A percentile compares a stretch with the other conserved stretches of the same genome.
Evolutionary conservation across 371 early-diverging fungal genomes (phyloP).

Genomic region (Dichotomocladium elegans): DNA sequence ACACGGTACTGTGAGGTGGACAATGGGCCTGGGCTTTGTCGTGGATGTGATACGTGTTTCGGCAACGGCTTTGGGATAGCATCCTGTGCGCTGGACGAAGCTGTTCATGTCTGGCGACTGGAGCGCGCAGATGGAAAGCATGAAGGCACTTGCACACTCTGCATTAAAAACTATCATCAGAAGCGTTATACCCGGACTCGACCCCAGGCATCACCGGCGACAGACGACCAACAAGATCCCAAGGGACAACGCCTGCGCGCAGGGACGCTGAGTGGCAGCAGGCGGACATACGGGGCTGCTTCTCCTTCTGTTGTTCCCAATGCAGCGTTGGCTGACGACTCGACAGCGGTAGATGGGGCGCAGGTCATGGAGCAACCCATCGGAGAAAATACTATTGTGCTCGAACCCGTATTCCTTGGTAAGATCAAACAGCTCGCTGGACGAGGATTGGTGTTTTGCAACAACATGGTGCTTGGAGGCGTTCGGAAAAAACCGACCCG

Average conservation of each 20-base stretch:
- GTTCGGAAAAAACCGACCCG: constrained; percentile 26
- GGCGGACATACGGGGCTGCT: neutral
- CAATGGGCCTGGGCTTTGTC: constrained; percentile 19
- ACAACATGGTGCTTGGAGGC: constrained; percentile 35
- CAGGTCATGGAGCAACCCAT: constrained; percentile 31
- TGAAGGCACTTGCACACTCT: constrained; percentile 17
- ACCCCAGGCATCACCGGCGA: neutral
- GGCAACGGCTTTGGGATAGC: constrained; percentile 36
- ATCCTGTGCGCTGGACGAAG: constrained; percentile 25
- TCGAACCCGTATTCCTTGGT: constrained; percentile 26
- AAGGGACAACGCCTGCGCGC: neutral
- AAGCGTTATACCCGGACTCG: constrained; percentile 9
- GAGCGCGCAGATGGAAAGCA: constrained; percentile 18
- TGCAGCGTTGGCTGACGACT: neutral
- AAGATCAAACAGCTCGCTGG: constrained; percentile 24
- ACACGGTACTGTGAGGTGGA: constrained; percentile 28
- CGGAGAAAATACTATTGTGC: constrained; percentile 10
- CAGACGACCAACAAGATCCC: neutral
- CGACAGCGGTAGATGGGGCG: neutral
- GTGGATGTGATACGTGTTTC: constrained; percentile 28
- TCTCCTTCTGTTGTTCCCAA: neutral
- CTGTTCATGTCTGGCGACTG: constrained; percentile 35
- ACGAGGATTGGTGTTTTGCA: constrained; percentile 27
- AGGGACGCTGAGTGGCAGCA: neutral
- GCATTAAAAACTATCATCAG: constrained; percentile 25